Conservation (phyloP, 2,329 filamentous ascomycete species). For the Juglanconis sp. region DNA sequence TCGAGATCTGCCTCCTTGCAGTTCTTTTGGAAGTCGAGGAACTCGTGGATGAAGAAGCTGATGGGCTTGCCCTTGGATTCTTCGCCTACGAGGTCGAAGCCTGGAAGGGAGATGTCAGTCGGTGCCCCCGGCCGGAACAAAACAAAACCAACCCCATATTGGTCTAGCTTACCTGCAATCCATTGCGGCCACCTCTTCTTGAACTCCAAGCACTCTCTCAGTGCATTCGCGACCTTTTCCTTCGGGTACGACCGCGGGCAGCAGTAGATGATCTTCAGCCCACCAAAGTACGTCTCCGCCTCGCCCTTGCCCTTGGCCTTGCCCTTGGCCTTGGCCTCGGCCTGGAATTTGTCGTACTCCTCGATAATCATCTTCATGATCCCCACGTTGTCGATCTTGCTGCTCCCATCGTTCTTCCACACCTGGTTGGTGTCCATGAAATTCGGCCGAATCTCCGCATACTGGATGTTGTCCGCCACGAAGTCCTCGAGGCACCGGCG, state of each 20-base stretch:
- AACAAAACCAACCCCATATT: too few relatives aligned
- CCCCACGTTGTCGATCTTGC: slow-evolving; percentile 41
- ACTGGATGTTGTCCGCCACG: slow-evolving; percentile 56
- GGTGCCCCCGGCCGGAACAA: background rate
- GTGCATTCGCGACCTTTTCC: slow-evolving; percentile 40
- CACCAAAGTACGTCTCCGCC: slow-evolving; percentile 42
- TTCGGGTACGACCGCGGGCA: slow-evolving; percentile 53
- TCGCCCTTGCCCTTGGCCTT: too few relatives aligned
- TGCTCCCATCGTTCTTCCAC: slow-evolving; percentile 43
- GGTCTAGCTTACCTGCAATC: slow-evolving; percentile 37
- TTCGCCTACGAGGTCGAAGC: slow-evolving; percentile 60
- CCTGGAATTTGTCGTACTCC: slow-evolving; percentile 41
- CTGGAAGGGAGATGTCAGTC: slow-evolving; percentile 20
- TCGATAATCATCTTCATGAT: slow-evolving; percentile 53
- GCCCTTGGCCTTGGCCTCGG: background rate
- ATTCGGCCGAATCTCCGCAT: slow-evolving; percentile 59
- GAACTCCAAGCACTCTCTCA: slow-evolving; percentile 52
- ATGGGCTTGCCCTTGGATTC: slow-evolving; percentile 52
- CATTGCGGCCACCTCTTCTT: slow-evolving; percentile 48
- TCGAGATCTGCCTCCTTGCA: slow-evolving; percentile 35
- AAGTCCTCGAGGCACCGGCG: slow-evolving; percentile 51
- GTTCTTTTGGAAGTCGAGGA: slow-evolving; percentile 44
- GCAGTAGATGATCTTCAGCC: slow-evolving; percentile 60
- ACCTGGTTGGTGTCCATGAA: slow-evolving; percentile 54
- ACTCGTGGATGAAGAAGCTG: slow-evolving; percentile 45